phyloP scores from a whole-genome alignment of 768 basidiomycete species.

The Lactifluus piperatus region DNA sequence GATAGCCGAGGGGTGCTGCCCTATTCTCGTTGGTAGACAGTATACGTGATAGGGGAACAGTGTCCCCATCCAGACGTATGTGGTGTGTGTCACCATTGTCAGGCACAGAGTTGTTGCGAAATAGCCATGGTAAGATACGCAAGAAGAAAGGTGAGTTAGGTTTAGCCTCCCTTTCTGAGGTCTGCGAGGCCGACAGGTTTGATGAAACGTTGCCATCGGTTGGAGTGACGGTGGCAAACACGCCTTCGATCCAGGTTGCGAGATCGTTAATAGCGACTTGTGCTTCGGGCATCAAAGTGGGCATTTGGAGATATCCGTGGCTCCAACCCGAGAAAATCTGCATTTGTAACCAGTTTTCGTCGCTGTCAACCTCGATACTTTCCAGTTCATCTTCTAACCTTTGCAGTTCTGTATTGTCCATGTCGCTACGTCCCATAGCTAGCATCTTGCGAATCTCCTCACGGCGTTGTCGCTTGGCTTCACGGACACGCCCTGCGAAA shows the following conservation, averaged over 20 bases:
- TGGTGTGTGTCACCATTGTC: neutral
- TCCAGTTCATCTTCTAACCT: slow-evolving; percentile 41
- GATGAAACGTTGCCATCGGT: neutral
- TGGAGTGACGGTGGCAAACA: slow-evolving; percentile 38
- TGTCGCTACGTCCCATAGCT: slow-evolving; percentile 48
- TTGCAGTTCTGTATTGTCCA: slow-evolving; percentile 37
- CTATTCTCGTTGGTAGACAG: slow-evolving; percentile 10
- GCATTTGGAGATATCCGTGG: slow-evolving; percentile 96
- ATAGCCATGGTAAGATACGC: slow-evolving; percentile 17
- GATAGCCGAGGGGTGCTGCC: slow-evolving; percentile 33
- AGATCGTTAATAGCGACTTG: slow-evolving; percentile 70
- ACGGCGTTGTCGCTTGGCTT: slow-evolving; percentile 84
- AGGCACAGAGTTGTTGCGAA: neutral
- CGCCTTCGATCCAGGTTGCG: slow-evolving; percentile 85
- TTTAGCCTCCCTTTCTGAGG: slow-evolving; percentile 1
- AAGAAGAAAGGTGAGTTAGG: slow-evolving; percentile 9
- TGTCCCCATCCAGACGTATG: neutral
- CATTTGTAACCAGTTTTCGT: slow-evolving; percentile 93
- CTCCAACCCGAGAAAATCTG: slow-evolving; percentile 94
- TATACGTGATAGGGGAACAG: slow-evolving; percentile 9
- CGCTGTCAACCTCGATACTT: slow-evolving; percentile 55
- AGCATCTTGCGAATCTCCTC: slow-evolving; percentile 56
- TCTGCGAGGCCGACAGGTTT: neutral
- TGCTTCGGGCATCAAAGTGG: slow-evolving; percentile 74
- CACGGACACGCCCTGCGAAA: slow-evolving; percentile 89